Percentiles rank a stretch among this genome's conserved stretches.
phyloP scores from a whole-genome alignment of 768 basidiomycete genomes.

The Boletellus emodensis region DNA sequence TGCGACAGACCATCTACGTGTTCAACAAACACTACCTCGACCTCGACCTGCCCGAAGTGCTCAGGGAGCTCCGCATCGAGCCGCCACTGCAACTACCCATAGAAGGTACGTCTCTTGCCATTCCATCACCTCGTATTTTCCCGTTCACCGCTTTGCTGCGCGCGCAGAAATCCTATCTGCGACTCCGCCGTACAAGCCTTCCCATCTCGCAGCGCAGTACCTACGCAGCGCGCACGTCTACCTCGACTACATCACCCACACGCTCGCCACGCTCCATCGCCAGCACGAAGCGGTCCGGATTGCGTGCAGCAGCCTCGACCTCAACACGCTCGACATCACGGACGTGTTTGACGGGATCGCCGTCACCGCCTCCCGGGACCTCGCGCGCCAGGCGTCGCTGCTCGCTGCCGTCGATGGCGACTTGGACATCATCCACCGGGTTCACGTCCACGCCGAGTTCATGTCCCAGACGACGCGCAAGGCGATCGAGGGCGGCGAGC shows the following conservation, averaged over 20 bases:
- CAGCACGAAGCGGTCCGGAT: constrained; percentile 72
- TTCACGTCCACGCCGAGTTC: constrained; percentile 73
- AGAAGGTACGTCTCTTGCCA: constrained; percentile 47
- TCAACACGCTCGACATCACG: constrained; percentile 64
- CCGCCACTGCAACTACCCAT: constrained; percentile 64
- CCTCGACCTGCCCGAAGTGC: constrained; percentile 59
- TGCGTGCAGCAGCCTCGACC: constrained; percentile 68
- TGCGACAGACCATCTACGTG: constrained; percentile 63
- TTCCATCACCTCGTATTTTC: neutral
- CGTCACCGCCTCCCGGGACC: constrained; percentile 51
- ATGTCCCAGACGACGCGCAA: constrained; percentile 61
- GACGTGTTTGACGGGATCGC: constrained; percentile 68
- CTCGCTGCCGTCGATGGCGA: constrained; percentile 67
- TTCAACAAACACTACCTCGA: constrained; percentile 83
- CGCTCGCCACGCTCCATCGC: constrained; percentile 49
- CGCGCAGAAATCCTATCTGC: constrained; percentile 53
- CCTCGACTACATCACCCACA: constrained; percentile 55
- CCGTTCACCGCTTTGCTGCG: too few relatives aligned
- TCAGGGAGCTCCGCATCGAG: constrained; percentile 58
- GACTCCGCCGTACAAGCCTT: constrained; percentile 69
- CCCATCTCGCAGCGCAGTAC: constrained; percentile 64
- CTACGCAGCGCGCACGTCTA: constrained; percentile 61
- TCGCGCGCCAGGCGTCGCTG: constrained; percentile 61
- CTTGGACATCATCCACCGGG: constrained; percentile 61
- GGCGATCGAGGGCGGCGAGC: constrained; percentile 69